Evolutionary conservation across 2,329 filamentous ascomycete species (phyloP), one percentile per base, ranked within the genome.

Genomic region (Periconia macrospinosa): DNA sequence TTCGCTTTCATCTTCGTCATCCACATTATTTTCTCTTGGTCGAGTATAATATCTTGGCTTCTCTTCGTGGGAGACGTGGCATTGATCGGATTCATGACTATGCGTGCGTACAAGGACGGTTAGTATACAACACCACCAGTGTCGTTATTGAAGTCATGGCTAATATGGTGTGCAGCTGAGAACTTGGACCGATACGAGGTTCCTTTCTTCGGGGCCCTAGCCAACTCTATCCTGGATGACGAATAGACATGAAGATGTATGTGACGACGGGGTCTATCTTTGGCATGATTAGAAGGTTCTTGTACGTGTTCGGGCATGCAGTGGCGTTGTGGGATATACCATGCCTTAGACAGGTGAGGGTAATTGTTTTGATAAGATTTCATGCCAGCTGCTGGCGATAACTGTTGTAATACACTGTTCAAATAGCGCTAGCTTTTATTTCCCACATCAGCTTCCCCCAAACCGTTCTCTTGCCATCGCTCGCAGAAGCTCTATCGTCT

Each of bases 201-300:
- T 2, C 93, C 93, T 0, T 86, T 96, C 67, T 88, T 97, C 67
- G 94, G 94, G 5, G 81, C 81, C 41, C 78, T 97, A 63, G 94
- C 94, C 42, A 96, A 88, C 75, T 89, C 89, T 23, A 93, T 97
- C 69, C 82, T 97, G 53, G 93, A 97, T 67, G 90, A 96, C 69
- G 94, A 97, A 73, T 88, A 62, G 45, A 42, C n/a, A 5, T n/a
- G 18, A 23, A 14, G 15, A n/a, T 37, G 33, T 6, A 14, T 10
- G 33, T n/a, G 33, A 43, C 17, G 20, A 43, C 41, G 15, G 20
- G 10, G 17, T 23, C 11, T 19, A 43, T 18, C 41, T 19, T 23
- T 11, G 11, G 11, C 20, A 43, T 43, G 41, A 13, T 19, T 43
- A 18, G 20, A 43, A 23, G 41, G 37, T 18, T 37, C 15, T 37